Evolutionary conservation across 495 filamentous ascomycete genomes (phyloP), one percentile per base, ranked within the genome.

Genomic region (Umbilicaria muhlenbergii): DNA sequence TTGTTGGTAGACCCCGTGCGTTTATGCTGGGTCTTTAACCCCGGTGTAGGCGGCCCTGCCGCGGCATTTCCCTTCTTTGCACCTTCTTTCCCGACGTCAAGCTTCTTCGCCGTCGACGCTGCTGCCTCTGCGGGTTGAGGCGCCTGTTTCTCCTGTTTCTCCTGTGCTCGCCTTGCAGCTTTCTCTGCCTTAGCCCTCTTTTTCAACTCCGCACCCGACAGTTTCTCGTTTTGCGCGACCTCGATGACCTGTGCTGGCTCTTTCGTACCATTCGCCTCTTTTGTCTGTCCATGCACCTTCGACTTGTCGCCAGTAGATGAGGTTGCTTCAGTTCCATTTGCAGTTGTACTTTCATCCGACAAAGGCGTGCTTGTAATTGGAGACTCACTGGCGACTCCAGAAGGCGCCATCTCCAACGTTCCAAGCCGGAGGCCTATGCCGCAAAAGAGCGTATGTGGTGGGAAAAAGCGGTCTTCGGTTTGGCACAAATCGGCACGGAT

Each of bases 131-230:
- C 49, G 15, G 52, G 45, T 39, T 38, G 42, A 15, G 54, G 54
- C 34, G 55, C 60, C 47, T 60, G 56, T 41, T 57, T 64, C 51
- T 60, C 70, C 53, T 50, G 63, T 63, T 62, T 77, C 72, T 55
- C 71, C 54, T 77, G 69, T 16, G 75, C 81, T 54, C 86, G 71
- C 45, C 78, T 69, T 28, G 81, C 81, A 39, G 74, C 73, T 57
- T 87, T 88, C 51, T 91, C 83, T 11, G 76, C 83, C 56, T 89
- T 86, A 40, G 76, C 74, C 58, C 74, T 71, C 41, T 81, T 81
- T 55, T 89, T 91, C 53, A 85, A 52, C 54, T 87, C 80, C 6
- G 77, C 78, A 11, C 68, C 66, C 1, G 76, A 75, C 41, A 75
- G 66, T 44, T 84, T 68, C 18, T 65, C 57, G 43, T 65, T 59